Base-by-base conservation (phyloP, 2,329 filamentous ascomycete genomes). In the Blastomyces gilchristii region DNA sequence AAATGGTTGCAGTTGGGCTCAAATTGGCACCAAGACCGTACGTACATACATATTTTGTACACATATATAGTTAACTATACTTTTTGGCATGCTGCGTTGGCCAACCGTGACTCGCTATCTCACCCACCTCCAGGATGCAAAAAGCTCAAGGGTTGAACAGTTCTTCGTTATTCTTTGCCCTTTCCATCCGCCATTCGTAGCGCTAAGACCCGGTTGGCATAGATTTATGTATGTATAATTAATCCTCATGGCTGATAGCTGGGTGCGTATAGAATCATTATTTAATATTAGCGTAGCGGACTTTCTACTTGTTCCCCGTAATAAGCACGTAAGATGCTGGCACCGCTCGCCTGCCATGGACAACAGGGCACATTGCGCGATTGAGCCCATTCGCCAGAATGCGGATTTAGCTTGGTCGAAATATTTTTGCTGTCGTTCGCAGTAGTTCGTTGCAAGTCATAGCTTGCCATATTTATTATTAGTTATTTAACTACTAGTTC, bases 391-490 rank as follows among this genome's bases (percentile, higher is more conserved):
- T 59, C 28, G 41, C 41, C 25, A 16, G 39, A 12, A 49, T 43
- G 41, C 12, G 9, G 16, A 34, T 37, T 59, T 59, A 47, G 31
- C 31, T 59, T 59, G 4, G 18, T 37, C 25, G 43, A 25, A 47
- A 49, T 49, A 34, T 37, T 31, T 31, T 16, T 43, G 16, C 34
- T 49, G 18, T n/a, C 34, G 59, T 61, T 61, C 49, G 47, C 59
- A 61, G 59, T 47, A 53, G 58, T 60, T 60, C 58, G 58, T 60
- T 14, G 39, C 39, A 58, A 56, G 18, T 18, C 18, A 25, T 37
- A 57, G 54, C 9, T 57, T 57, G 34, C 12, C 16, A 56, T 18
- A n/a, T 39, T 22, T 22, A 22, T 22, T 22, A 22, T 22, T 22
- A 22, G n/a, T 22, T 22, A 22, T 22, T 22, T 22, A 22, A 22